Conservation (phyloP, 352 stramenopile species). For the Globisporangium nunn region DNA sequence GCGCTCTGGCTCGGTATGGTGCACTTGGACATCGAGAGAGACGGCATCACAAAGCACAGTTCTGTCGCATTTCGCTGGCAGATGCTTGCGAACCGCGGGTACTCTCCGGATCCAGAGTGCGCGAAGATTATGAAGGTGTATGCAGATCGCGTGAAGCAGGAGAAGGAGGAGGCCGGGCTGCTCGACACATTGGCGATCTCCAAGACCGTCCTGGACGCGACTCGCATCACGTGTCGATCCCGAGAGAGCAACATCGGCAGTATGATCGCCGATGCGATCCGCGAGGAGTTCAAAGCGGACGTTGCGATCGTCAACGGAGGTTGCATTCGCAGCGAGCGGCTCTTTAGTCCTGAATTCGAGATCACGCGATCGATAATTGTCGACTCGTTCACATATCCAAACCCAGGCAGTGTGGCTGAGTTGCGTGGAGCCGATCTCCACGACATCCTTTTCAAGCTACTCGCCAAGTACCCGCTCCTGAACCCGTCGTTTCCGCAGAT, state of each 20-base stretch:
- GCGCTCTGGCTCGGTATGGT: too few relatives aligned
- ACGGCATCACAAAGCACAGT: too few relatives aligned
- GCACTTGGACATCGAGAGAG: too few relatives aligned
- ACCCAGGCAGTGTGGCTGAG: too few relatives aligned
- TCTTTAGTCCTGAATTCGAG: constrained; percentile 1
- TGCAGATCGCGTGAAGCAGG: constrained; percentile 1
- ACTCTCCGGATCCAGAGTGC: too few relatives aligned
- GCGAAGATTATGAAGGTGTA: too few relatives aligned
- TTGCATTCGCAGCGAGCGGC: constrained; percentile 1
- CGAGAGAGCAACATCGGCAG: constrained; percentile 10
- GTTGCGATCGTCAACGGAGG: constrained; percentile 5
- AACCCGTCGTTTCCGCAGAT: constrained; percentile 6
- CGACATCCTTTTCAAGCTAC: background rate
- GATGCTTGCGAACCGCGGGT: too few relatives aligned
- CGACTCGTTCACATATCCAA: background rate
- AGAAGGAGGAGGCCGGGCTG: background rate
- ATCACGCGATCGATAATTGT: too few relatives aligned
- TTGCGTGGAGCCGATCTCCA: background rate
- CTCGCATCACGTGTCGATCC: constrained; percentile 5
- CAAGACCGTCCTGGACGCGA: constrained; percentile 4
- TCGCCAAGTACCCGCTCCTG: background rate
- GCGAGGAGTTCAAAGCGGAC: background rate
- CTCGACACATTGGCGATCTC: background rate
- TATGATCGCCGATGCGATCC: constrained; percentile 5
- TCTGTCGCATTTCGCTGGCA: too few relatives aligned